Conservation (phyloP, 1,139 yeast species). For the Arxiozyma slooffiae region DNA sequence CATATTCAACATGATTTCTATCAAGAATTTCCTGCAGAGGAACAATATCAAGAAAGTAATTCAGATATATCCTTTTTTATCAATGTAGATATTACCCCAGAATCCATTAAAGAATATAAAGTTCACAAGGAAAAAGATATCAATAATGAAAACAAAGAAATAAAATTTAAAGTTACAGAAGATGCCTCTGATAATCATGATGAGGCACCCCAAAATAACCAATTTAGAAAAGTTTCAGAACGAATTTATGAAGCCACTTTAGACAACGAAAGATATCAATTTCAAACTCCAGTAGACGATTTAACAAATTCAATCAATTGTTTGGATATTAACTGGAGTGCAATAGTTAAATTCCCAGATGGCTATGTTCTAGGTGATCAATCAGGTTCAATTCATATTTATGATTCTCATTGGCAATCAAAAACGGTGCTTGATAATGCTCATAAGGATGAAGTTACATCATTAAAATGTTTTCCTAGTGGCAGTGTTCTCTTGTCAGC, state of each 20-base stretch:
- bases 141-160: neutral
- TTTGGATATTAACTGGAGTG: conserved; percentile 5
- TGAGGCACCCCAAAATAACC: neutral
- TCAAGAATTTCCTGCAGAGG: neutral
- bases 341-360: neutral
- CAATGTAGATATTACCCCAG: conserved; percentile 29
- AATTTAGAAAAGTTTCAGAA: conserved; percentile 1
- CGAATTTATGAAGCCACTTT: conserved; percentile 9
- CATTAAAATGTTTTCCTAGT: conserved; percentile 46
- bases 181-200: neutral
- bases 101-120: conserved; percentile 29
- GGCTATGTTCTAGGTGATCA: conserved; percentile 34
- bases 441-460: conserved; percentile 40
- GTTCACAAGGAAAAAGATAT: conserved; percentile 11
- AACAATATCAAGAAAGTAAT: neutral
- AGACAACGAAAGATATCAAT: conserved; percentile 9
- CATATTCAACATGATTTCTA: conserved; percentile 37
- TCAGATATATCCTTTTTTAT: conserved; percentile 36
- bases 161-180: neutral
- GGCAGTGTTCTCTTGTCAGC: conserved; percentile 46
- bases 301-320: neutral
- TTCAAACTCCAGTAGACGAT: conserved; percentile 12
- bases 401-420: conserved; percentile 12
- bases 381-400: conserved; percentile 34
- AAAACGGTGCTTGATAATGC: conserved; percentile 31